Percentiles rank a stretch among this genome's conserved stretches.
These are phyloP conservation scores for Penicillium subrubescens DNA, from an alignment of 495 filamentous ascomycete species.

Conservation along the genomic window DNA sequence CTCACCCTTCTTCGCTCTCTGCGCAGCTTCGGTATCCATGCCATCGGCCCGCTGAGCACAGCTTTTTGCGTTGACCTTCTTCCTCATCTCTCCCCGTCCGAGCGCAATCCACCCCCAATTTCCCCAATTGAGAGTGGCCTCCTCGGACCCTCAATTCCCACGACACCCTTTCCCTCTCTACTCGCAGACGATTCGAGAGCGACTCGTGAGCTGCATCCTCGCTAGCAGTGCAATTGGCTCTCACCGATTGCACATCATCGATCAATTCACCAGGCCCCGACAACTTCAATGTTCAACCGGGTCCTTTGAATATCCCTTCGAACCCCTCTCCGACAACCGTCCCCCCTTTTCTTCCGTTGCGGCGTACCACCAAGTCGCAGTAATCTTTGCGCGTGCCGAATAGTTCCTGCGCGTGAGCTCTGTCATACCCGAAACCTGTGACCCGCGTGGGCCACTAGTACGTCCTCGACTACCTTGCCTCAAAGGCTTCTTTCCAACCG, in stretches of 20 bases:
- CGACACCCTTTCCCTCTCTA: slow-evolving; percentile 7
- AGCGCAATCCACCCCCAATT: slow-evolving; percentile 12
- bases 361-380: slow-evolving; percentile 15
- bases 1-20: slow-evolving; percentile 9
- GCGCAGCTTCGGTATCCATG: slow-evolving; percentile 5
- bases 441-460: neutral
- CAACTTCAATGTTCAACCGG: slow-evolving; percentile 13
- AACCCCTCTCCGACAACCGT: slow-evolving; percentile 2
- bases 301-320: slow-evolving; percentile 7
- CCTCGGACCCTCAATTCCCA: slow-evolving; percentile 6
- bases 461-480: slow-evolving; percentile 3
- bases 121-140: slow-evolving; percentile 8
- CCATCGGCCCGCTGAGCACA: slow-evolving; percentile 9
- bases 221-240: neutral
- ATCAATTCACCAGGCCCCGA: slow-evolving; percentile 7
- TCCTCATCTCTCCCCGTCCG: slow-evolving; percentile 14
- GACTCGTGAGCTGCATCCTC: neutral
- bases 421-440: slow-evolving; percentile 15
- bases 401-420: slow-evolving; percentile 17
- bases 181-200: neutral
- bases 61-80: slow-evolving; percentile 7
- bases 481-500: slow-evolving; percentile 9
- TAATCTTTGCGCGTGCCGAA: slow-evolving; percentile 18
- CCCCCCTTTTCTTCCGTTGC: slow-evolving; percentile 5
- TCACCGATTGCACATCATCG: slow-evolving; percentile 2